Base-by-base conservation (phyloP, 192 early-diverging fungal genomes). In the Funneliformis geosporum region DNA sequence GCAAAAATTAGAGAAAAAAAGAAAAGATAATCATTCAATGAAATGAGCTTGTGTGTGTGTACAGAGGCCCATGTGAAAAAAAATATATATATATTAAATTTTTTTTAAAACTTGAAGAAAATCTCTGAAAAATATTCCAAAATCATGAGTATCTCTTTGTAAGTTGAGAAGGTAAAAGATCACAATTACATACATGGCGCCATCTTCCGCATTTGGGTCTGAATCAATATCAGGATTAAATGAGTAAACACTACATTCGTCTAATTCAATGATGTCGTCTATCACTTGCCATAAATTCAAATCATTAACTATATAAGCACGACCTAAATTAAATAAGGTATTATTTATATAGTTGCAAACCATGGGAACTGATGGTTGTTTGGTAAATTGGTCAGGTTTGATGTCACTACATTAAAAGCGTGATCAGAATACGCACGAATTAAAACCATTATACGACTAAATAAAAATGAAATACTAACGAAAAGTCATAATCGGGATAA, bases 401-500 rank as follows among this genome's bases (percentile, higher is more conserved):
- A 95, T 89, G 65, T 94, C 93, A n/a, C 94, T 94, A 84, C 11
- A 28, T 39, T 59, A 66, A 70, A 77, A 39, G 18, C 27, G 21
- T 18, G 18, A 16, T 55, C 4, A 55, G 18, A 16, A 55, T 18
- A 55, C 1, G 33, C 33, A 55, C 16, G 5, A 55, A 50, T 5
- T 55, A 11, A 55, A 55, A 7, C 5, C 16, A 11, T 47, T 47
- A 33, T 50, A 5, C 2, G 28, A 33, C 16, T n/a, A 33, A 62
- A 23, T 33, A 38, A 67, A 42, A 43, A 16, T 50, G 14, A 27
- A 25, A 72, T 61, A 85, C 83, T 60, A 86, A 93, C 92, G 92
- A 96, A 88, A 97, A 99, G 83, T 98, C 98, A 82, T 98, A 96
- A 83, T 99, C 97, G 12, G 98, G 97, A 77, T 94, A 99, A 10